Evolutionary conservation across 306 rosid species (phyloP).

Genomic region (Astragalus glycyphyllos): DNA sequence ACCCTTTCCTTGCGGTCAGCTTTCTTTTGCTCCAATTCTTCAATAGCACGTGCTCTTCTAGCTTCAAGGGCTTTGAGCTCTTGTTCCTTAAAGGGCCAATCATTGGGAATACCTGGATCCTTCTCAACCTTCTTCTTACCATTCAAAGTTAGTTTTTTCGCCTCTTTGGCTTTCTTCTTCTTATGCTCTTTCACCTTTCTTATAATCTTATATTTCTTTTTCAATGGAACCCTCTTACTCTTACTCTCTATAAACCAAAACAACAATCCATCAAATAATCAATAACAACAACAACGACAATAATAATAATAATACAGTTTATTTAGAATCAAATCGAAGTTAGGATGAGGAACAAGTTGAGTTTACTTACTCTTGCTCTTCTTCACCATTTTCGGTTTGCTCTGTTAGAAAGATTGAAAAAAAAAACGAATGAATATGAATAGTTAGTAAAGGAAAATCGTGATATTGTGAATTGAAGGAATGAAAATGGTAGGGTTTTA

Average conservation of each 20-base stretch:
- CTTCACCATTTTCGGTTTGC: constrained; percentile 68
- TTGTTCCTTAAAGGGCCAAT: constrained; percentile 97
- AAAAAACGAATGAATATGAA: too few relatives aligned
- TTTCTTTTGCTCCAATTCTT: constrained; percentile 85
- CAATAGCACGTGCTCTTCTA: constrained; percentile 70
- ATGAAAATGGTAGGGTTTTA: too few relatives aligned
- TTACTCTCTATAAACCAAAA: constrained; percentile 73
- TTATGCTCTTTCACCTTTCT: constrained; percentile 90
- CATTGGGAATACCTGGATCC: constrained; percentile 98
- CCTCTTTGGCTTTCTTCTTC: constrained; percentile 87
- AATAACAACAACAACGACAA: neutral
- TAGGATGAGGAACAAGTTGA: too few relatives aligned
- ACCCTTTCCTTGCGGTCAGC: constrained; percentile 96
- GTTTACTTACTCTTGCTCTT: constrained; percentile 77
- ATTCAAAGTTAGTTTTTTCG: constrained; percentile 70
- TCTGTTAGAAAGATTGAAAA: neutral
- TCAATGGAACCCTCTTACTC: constrained; percentile 89
- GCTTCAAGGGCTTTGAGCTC: constrained; percentile 91
- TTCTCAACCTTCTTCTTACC: constrained; percentile 80
- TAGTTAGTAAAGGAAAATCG: too few relatives aligned
- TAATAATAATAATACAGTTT: neutral
- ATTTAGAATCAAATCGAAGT: neutral
- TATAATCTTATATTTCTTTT: constrained; percentile 83
- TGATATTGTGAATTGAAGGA: too few relatives aligned
- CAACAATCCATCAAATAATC: neutral